Evolutionary conservation across 768 basidiomycete genomes (phyloP).

Genomic region (Rhodotorula taiwanensis): DNA sequence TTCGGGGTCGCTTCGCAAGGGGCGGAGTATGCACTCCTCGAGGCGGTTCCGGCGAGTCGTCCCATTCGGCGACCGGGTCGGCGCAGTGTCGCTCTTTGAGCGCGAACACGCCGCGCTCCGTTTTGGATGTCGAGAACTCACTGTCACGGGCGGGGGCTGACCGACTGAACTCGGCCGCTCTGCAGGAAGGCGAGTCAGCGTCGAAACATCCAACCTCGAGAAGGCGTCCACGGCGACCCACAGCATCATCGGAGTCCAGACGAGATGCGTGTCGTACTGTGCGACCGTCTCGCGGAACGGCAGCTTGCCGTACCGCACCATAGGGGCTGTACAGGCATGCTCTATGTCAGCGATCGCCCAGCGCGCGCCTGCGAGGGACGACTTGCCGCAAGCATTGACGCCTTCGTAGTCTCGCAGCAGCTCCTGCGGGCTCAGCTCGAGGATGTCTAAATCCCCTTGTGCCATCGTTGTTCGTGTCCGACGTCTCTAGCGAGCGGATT

Average conservation of each 20-base stretch:
- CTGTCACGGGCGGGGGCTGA: conserved; percentile 47
- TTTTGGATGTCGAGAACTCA: conserved; percentile 47
- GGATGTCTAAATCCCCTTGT: background rate
- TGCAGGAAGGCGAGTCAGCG: background rate
- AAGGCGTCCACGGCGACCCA: conserved; percentile 6
- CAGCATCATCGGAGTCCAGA: conserved; percentile 51
- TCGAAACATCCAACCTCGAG: background rate
- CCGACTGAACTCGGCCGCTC: conserved; percentile 49
- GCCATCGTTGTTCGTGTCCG: background rate
- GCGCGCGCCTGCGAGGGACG: background rate
- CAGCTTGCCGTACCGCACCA: conserved; percentile 38
- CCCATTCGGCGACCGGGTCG: conserved; percentile 12
- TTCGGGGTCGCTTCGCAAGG: conserved; percentile 28
- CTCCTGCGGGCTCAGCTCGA: conserved; percentile 13
- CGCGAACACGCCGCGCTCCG: conserved; percentile 49
- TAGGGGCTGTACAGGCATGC: conserved; percentile 21
- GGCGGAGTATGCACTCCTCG: conserved; percentile 1
- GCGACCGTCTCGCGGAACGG: conserved; percentile 49
- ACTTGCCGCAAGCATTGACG: conserved; percentile 28
- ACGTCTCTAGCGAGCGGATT: no score
- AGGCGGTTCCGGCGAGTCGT: conserved; percentile 3
- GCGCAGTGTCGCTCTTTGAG: conserved; percentile 38
- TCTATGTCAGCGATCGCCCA: no score
- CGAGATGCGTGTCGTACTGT: conserved; percentile 49
- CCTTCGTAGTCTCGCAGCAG: conserved; percentile 14